Evolutionary conservation across 2,329 filamentous ascomycete species (phyloP).

Genomic region (Ophiobolus disseminans): DNA sequence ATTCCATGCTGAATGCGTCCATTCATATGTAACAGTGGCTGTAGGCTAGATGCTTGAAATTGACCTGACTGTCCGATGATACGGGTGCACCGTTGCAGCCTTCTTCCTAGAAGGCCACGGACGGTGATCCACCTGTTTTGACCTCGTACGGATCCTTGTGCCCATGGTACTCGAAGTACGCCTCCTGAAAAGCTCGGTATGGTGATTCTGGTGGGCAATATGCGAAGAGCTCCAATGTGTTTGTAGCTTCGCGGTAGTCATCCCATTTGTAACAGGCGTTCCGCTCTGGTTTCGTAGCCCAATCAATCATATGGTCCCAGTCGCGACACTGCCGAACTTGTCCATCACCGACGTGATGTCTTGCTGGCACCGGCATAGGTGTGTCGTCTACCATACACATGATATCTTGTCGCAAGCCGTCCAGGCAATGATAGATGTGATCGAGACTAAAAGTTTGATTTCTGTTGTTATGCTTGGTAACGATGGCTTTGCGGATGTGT

Average conservation of each 20-base stretch:
- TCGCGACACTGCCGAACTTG: conserved; percentile 42
- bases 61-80: too few relatives aligned
- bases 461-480: conserved; percentile 33
- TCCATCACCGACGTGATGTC: conserved; percentile 34
- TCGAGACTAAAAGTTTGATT: conserved; percentile 31
- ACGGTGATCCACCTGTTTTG: conserved; percentile 19
- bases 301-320: conserved; percentile 41
- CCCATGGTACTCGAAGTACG: conserved; percentile 44
- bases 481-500: conserved; percentile 44
- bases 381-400: conserved; percentile 47
- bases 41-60: background rate
- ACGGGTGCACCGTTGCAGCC: too few relatives aligned
- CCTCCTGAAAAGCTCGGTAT: conserved; percentile 35
- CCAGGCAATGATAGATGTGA: conserved; percentile 45
- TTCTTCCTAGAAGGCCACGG: conserved; percentile 28
- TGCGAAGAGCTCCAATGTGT: conserved; percentile 45
- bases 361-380: conserved; percentile 38
- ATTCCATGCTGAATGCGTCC: too few relatives aligned
- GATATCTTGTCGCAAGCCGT: conserved; percentile 44
- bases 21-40: conserved; percentile 2
- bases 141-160: conserved; percentile 43
- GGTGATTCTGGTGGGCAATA: conserved; percentile 41
- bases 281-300: conserved; percentile 41
- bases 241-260: conserved; percentile 46
- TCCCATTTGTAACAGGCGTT: conserved; percentile 44